These are phyloP conservation scores for Raphidocelis subcapitata DNA, from an alignment of 139 green algal genomes.

Conservation along the genomic window DNA sequence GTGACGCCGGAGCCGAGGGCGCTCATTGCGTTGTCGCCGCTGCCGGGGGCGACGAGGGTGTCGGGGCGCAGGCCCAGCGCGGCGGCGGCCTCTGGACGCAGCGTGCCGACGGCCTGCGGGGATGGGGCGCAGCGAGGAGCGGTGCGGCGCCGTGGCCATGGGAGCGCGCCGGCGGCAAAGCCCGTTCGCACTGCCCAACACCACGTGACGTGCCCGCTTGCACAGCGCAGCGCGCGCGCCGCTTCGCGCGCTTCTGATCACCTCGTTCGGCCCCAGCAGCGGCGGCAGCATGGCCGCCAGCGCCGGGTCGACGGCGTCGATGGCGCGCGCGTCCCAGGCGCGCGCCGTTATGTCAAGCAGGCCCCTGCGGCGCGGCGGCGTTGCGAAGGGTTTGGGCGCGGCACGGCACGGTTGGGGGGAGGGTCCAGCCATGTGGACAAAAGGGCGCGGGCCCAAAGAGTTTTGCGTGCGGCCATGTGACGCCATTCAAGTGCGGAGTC, in stretches of 20 bases:
- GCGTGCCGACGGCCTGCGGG: constrained; percentile 52
- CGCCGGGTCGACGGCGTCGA: constrained; percentile 44
- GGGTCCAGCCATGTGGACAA: too few relatives aligned
- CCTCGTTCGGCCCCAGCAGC: constrained; percentile 58
- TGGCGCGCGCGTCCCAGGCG: constrained; percentile 42
- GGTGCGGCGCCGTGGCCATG: background rate
- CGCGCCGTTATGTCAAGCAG: too few relatives aligned
- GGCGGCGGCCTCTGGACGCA: constrained; percentile 50
- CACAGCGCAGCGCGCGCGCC: too few relatives aligned
- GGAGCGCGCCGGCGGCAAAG: too few relatives aligned
- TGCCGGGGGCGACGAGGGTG: constrained; percentile 67
- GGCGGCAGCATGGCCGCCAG: constrained; percentile 53
- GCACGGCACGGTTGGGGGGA: too few relatives aligned
- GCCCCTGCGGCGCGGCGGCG: too few relatives aligned
- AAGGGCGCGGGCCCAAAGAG: too few relatives aligned
- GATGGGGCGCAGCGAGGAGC: background rate
- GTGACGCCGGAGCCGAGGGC: constrained; percentile 66
- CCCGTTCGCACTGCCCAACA: too few relatives aligned
- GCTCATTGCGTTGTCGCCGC: constrained; percentile 86
- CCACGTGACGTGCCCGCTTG: background rate
- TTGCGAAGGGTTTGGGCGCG: too few relatives aligned
- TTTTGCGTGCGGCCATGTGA: too few relatives aligned
- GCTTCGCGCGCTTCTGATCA: too few relatives aligned
- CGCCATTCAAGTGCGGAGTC: too few relatives aligned
- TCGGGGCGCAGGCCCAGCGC: constrained; percentile 53